Conservation (phyloP, 2,329 filamentous ascomycete genomes). For the Fusarium coffeatum region DNA sequence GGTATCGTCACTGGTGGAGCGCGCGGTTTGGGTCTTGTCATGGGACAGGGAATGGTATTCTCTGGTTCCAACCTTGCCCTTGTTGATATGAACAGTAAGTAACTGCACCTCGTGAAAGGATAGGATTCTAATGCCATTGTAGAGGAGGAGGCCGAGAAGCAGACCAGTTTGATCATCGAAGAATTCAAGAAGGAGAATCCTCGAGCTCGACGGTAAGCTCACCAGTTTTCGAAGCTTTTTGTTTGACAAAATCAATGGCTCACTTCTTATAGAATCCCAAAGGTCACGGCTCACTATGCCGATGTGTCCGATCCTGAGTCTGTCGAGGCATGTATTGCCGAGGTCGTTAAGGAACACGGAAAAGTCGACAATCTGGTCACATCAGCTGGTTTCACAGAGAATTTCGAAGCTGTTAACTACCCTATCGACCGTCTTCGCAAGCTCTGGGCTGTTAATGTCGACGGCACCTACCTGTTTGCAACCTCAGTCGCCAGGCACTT, state of each 20-base stretch:
- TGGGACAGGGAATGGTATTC: slow-evolving; percentile 90
- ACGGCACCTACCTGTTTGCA: slow-evolving; percentile 90
- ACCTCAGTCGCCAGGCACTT: slow-evolving; percentile 87
- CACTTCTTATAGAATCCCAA: slow-evolving; percentile 68
- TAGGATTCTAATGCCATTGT: slow-evolving; percentile 29
- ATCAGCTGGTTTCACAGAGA: slow-evolving; percentile 96
- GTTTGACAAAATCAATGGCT: slow-evolving; percentile 7
- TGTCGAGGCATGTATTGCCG: slow-evolving; percentile 77
- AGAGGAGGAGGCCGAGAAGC: slow-evolving; percentile 86
- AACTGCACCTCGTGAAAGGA: neutral
- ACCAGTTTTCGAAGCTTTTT: neutral
- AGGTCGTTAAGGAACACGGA: slow-evolving; percentile 70
- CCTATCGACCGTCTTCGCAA: slow-evolving; percentile 91
- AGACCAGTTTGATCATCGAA: slow-evolving; percentile 78
- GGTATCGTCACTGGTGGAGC: slow-evolving; percentile 92
- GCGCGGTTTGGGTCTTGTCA: slow-evolving; percentile 87
- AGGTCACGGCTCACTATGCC: slow-evolving; percentile 88
- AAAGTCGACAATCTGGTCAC: slow-evolving; percentile 93
- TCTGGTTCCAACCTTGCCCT: slow-evolving; percentile 91
- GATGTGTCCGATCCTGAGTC: slow-evolving; percentile 86
- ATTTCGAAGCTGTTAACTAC: slow-evolving; percentile 91
- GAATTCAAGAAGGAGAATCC: slow-evolving; percentile 85
- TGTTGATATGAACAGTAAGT: slow-evolving; percentile 90
- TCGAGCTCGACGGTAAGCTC: slow-evolving; percentile 70
- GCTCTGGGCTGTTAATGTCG: slow-evolving; percentile 94